These are phyloP conservation scores for Coemansia sp. DNA, from an alignment of 192 early-diverging fungal species.

Conservation along the genomic window DNA sequence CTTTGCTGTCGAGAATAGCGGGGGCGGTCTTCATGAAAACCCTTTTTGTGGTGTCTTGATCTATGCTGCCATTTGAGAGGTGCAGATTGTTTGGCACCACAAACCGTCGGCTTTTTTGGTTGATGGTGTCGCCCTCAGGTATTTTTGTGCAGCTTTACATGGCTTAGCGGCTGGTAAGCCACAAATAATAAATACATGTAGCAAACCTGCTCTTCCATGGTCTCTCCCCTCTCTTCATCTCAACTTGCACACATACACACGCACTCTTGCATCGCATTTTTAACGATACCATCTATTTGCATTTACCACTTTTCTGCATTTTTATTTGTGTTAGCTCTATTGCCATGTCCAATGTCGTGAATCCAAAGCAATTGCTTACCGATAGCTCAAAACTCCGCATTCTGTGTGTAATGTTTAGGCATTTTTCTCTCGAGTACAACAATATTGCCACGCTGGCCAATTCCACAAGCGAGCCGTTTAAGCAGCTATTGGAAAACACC, in stretches of 20 bases:
- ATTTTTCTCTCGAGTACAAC: slow-evolving; percentile 28
- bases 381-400: slow-evolving; percentile 33
- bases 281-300: not conserved
- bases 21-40: not conserved
- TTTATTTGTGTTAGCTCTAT: not conserved
- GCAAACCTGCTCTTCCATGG: not conserved
- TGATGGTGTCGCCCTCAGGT: too few relatives aligned
- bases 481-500: slow-evolving; percentile 6
- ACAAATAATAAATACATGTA: not conserved
- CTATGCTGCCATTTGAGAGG: not conserved
- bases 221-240: not conserved
- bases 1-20: not conserved
- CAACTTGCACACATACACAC: not conserved
- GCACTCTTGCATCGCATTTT: slow-evolving; percentile 4
- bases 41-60: not conserved
- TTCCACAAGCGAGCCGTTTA: slow-evolving; percentile 4
- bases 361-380: slow-evolving; percentile 22
- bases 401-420: slow-evolving; percentile 28
- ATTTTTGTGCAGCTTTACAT: not conserved
- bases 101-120: not conserved
- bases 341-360: not conserved
- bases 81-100: not conserved
- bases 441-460: slow-evolving; percentile 25
- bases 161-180: not conserved
- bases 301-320: not conserved